Evolutionary conservation across 805 yeast genomes (phyloP).

Genomic region (Lachancea dasiensis): DNA sequence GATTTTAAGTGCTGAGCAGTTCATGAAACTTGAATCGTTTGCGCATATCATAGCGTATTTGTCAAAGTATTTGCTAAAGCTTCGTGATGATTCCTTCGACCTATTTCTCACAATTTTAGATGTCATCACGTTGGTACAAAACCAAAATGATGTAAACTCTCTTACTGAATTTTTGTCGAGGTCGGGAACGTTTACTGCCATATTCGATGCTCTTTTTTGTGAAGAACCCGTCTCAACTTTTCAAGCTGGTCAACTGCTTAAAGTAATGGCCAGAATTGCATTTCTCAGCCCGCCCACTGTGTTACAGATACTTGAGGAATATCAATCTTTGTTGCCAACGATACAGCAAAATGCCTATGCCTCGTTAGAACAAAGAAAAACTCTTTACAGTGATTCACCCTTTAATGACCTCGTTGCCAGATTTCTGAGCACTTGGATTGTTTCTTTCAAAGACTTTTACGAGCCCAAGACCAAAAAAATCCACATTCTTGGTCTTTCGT

Average conservation of each 20-base stretch:
- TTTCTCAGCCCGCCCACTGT: slow-evolving; percentile 31
- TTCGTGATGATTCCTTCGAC: slow-evolving; percentile 67
- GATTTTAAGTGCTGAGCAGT: slow-evolving; percentile 36
- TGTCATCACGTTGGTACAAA: slow-evolving; percentile 23
- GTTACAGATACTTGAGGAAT: slow-evolving; percentile 27
- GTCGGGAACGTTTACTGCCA: slow-evolving; percentile 21
- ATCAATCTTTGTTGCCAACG: slow-evolving; percentile 21
- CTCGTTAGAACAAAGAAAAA: slow-evolving; percentile 19
- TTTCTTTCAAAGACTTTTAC: slow-evolving; percentile 51
- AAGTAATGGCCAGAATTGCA: slow-evolving; percentile 34
- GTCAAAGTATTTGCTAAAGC: slow-evolving; percentile 47
- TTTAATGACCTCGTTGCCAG: slow-evolving; percentile 25
- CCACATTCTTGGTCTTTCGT: slow-evolving; percentile 54
- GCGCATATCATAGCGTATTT: slow-evolving; percentile 40
- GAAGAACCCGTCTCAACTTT: slow-evolving; percentile 29
- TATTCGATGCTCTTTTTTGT: slow-evolving; percentile 28
- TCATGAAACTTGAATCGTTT: slow-evolving; percentile 27
- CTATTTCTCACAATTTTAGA: slow-evolving; percentile 38
- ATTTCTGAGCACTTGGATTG: slow-evolving; percentile 35
- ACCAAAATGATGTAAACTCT: slow-evolving; percentile 19
- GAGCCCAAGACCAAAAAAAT: slow-evolving; percentile 73
- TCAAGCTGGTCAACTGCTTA: slow-evolving; percentile 32
- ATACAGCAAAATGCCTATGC: slow-evolving; percentile 17
- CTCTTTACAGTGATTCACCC: slow-evolving; percentile 23
- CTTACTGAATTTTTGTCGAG: slow-evolving; percentile 24